Evolutionary conservation across 1,139 yeast genomes (phyloP), one percentile per base, ranked within the genome.

Genomic region (Taphrina sp.): DNA sequence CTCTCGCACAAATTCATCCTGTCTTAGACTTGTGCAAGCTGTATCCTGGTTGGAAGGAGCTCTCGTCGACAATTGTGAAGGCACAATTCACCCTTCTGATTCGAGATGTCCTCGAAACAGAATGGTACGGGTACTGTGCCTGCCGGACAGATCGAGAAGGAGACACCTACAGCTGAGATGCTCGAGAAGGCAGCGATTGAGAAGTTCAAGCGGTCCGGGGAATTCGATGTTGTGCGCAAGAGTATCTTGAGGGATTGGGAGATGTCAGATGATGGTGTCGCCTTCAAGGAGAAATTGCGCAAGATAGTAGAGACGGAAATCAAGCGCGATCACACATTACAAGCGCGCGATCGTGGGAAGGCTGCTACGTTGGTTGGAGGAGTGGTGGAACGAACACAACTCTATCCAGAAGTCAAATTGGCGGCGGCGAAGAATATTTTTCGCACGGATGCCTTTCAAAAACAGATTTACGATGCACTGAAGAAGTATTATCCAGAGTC

Each of bases 311-410:
- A 52, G 16, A 41, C 42, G 7, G 57, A 52, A 24, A 31, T 52
- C 22, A 34, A 24, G 35, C 52, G 57, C 3, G 57, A 52, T 22
- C 38, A 20, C 5, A 16, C 52, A 3, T 19, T 52, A 7, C 33
- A 37, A 20, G 57, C 52, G 4, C 52, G 52, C 5, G 57, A 52
- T 23, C 46, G 57, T 17, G 52, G 52, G 28, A 52, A 52, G 35
- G 57, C 57, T 10, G 52, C 52, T n/a, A 44, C 52, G 10, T 22
- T 52, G 28, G 17, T 52, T 17, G 45, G 52, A 14, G 52, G 52
- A 5, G 43, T 52, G 17, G 57, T 52, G 10, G 57, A 52, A 16
- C 42, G 56, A n/a, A 52, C 47, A 10, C 45, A 34, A 23, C 17
- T 42, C 14, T 52, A 52, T 42, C 39, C 49, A 14, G 51, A 52